Evolutionary conservation across 306 rosid species (phyloP).

Genomic region (Hippophae tibetana): DNA sequence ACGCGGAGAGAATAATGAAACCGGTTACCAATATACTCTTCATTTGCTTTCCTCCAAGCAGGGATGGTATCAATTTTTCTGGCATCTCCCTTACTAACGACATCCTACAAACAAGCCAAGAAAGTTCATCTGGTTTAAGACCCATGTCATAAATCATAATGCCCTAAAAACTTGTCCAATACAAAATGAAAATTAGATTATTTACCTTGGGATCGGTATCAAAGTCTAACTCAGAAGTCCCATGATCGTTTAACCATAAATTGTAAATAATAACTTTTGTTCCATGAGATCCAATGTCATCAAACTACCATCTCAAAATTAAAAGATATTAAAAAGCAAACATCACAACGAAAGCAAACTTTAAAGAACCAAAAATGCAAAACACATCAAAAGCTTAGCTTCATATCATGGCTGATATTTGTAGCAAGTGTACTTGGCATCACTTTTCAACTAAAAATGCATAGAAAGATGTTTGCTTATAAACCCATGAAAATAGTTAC

Average conservation of each 20-base stretch:
- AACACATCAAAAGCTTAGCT: too few species aligned
- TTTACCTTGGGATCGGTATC: slow-evolving; percentile 59
- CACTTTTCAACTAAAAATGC: too few species aligned
- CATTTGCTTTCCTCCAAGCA: slow-evolving; percentile 36
- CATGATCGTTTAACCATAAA: slow-evolving; percentile 73
- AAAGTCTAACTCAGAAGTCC: slow-evolving; percentile 61
- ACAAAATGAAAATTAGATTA: slow-evolving; percentile 2
- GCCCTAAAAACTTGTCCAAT: not conserved
- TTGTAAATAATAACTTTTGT: slow-evolving; percentile 83
- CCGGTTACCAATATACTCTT: slow-evolving; percentile 65
- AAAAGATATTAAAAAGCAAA: not conserved
- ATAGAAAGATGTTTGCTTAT: too few species aligned
- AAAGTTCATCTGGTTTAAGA: slow-evolving; percentile 10
- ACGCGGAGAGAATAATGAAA: slow-evolving; percentile 71
- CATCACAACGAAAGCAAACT: not conserved
- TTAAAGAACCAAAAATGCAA: too few species aligned
- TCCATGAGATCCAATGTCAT: slow-evolving; percentile 73
- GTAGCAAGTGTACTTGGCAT: too few species aligned
- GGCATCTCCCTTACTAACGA: slow-evolving; percentile 53
- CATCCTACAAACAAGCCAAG: slow-evolving; percentile 53
- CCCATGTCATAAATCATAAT: slow-evolving; percentile 3
- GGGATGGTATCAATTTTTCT: slow-evolving; percentile 21
- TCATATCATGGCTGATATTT: too few species aligned
- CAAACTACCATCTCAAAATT: slow-evolving; percentile 46
- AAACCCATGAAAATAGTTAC: too few species aligned